These are phyloP conservation scores for Porphyrellus cyaneotinctus DNA, from an alignment of 768 basidiomycete species.

Conservation along the genomic window DNA sequence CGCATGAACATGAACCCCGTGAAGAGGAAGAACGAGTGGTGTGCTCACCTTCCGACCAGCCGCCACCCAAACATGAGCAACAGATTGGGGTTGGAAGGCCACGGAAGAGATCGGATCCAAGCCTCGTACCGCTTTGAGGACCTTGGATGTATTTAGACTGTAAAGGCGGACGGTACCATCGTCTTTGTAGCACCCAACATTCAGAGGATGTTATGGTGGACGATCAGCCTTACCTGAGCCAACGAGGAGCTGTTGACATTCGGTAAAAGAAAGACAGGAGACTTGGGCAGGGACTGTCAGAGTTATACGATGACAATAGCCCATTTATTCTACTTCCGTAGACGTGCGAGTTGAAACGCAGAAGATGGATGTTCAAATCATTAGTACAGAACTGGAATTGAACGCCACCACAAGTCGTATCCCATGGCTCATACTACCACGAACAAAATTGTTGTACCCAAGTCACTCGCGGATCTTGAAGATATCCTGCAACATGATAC, in stretches of 20 bases:
- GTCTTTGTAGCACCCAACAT: slow-evolving; percentile 37
- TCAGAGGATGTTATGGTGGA: not conserved
- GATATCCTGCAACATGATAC: slow-evolving; percentile 53
- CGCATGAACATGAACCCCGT: not conserved
- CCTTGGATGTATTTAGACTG: slow-evolving; percentile 53
- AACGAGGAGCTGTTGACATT: slow-evolving; percentile 47
- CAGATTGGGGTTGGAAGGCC: slow-evolving; percentile 40
- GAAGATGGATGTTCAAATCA: no score
- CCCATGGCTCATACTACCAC: slow-evolving; percentile 9
- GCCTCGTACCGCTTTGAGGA: slow-evolving; percentile 58
- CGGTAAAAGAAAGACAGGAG: slow-evolving; percentile 50
- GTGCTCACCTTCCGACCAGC: slow-evolving; percentile 51
- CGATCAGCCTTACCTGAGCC: slow-evolving; percentile 52
- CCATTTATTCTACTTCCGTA: slow-evolving; percentile 4
- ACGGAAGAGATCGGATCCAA: slow-evolving; percentile 65
- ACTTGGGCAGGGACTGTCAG: slow-evolving; percentile 47
- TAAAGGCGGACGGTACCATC: slow-evolving; percentile 73
- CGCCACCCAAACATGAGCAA: slow-evolving; percentile 61
- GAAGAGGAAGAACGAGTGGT: not conserved
- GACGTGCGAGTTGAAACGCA: no score
- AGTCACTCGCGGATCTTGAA: slow-evolving; percentile 55
- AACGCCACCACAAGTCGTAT: not conserved
- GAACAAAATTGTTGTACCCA: slow-evolving; percentile 38
- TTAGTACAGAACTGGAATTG: no score
- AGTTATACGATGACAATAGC: slow-evolving; percentile 16